Evolutionary conservation across 2,329 filamentous ascomycete genomes (phyloP), one percentile per base, ranked within the genome.

Genomic region (Lasiodiplodia theobromae): DNA sequence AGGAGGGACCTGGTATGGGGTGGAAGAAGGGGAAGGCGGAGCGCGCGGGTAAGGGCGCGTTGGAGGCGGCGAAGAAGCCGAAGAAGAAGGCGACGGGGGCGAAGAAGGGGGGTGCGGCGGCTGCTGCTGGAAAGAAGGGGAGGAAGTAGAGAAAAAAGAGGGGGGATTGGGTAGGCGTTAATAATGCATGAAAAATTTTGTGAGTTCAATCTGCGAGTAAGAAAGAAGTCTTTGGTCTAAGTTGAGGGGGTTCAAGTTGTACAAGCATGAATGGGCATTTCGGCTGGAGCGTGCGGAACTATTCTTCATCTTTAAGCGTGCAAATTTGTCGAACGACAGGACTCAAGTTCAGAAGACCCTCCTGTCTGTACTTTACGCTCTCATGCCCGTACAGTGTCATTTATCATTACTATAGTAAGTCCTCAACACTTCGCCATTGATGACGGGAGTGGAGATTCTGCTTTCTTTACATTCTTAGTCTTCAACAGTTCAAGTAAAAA

Each of bases 11-110:
- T 1, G 89, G 88, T 5, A 85, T 82, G 75, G 82, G 87, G 64
- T 94, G 91, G 91, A 94, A 92, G 84, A 94, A 94, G 84, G 89
- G 90, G 0, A 86, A 84, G 66, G 85, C 82, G 2, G 88, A 91
- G 74, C 82, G 88, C 53, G 86, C 84, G 4, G 85, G 86, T 0
- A 86, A 87, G 73, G 86, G 85, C 2, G 86, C 84, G 0, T 79
- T 87, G 67, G 74, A 84, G 28, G 77, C 73, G 56, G 73, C 73
- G 23, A 71, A 71, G 62, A 85, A 85, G 31, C 7, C 31, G 71
- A 77, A 83, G 31, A 71, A 69, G 66, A 62, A 52, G 51, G 66
- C 28, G 31, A 53, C 23, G 2, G 47, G 38, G 14, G 7, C n/a
- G 18, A 67, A 52, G 40, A 74, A 71, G 54, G 69, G 62, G 28